Evolutionary conservation across 257 asterid species (phyloP), one percentile per base, ranked within the genome.

Genomic region (Solanum habrochaites): DNA sequence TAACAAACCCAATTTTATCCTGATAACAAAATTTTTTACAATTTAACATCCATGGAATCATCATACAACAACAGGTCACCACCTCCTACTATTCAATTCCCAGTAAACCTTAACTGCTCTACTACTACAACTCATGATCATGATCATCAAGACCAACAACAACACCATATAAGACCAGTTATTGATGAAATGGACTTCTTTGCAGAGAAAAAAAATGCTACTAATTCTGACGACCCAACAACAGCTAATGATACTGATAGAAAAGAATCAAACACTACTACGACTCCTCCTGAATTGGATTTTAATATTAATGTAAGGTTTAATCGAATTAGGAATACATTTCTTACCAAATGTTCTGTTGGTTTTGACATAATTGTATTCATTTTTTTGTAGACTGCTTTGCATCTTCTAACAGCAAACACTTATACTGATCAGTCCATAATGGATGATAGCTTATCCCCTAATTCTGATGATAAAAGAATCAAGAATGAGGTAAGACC

Each of bases 181-280:
- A 87, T 91, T 20, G 92, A 89, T 35, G 98, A 94, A 70, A 91
- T 93, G 98, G 98, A 95, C 88, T 96, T 96, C 84, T 96, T 96
- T 90, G 70, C 96, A 40, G 90, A 92, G 85, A 92, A 89, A 83
- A 93, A 89, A 58, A 88, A 75, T 11, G 87, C 31, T 5, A 82
- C 77, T n/a, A 82, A 71, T 13, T 42, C 84, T 21, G 83, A 84
- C 32, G 83, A 78, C 3, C n/a, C 88, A 40, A n/a, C 82, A 86
- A 60, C 64, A 20, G 82, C 82, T 43, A 91, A 83, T 5, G 90
- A 86, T 12, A 84, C 58, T 3, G 56, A 86, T 21, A 18, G 37
- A 2, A 89, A 75, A 14, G 88, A 89, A 67, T 85, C 85, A 21
- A 83, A 82, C 13, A 90, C 70, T 3, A 88, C 75, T 49, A 88